Percentiles rank a stretch among this genome's conserved stretches.
Evolutionary conservation across 2,329 filamentous ascomycete species (phyloP).

Genomic region (Cryphonectria japonica): DNA sequence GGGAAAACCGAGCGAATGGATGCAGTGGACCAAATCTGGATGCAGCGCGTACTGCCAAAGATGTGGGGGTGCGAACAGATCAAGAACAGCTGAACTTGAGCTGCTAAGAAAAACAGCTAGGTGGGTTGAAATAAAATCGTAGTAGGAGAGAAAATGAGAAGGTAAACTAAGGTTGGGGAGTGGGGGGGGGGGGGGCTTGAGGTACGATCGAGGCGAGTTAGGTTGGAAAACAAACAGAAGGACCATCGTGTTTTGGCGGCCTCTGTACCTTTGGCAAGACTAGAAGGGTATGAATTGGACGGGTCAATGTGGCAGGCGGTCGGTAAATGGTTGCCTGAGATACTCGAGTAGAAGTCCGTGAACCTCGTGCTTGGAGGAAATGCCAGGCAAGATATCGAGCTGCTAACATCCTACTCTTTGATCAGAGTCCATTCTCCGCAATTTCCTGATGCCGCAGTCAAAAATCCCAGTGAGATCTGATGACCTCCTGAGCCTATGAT

Average conservation of each 20-base stretch:
- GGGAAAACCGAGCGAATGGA: background rate
- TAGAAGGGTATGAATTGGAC: background rate
- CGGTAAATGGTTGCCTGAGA: background rate
- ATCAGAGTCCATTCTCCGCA: too few relatives aligned
- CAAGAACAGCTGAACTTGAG: background rate
- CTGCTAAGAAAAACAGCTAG: background rate
- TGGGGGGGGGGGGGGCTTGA: background rate
- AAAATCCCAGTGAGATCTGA: too few relatives aligned
- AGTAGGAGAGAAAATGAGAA: background rate
- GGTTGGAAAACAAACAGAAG: background rate
- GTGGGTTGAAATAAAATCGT: background rate
- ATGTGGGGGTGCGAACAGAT: background rate
- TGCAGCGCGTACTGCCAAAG: background rate
- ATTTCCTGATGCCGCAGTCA: too few relatives aligned
- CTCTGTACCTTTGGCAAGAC: background rate
- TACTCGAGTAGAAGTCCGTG: too few relatives aligned
- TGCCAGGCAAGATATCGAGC: too few relatives aligned
- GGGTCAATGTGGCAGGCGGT: background rate
- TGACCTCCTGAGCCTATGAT: too few relatives aligned
- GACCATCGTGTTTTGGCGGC: background rate
- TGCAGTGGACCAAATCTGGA: background rate
- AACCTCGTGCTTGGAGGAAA: too few relatives aligned
- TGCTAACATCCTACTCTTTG: too few relatives aligned
- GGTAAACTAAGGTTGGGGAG: background rate
- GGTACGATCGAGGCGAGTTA: background rate